Evolutionary conservation across 2,329 filamentous ascomycete genomes (phyloP), one percentile per base, ranked within the genome.

Genomic region (Talaromyces piceae): DNA sequence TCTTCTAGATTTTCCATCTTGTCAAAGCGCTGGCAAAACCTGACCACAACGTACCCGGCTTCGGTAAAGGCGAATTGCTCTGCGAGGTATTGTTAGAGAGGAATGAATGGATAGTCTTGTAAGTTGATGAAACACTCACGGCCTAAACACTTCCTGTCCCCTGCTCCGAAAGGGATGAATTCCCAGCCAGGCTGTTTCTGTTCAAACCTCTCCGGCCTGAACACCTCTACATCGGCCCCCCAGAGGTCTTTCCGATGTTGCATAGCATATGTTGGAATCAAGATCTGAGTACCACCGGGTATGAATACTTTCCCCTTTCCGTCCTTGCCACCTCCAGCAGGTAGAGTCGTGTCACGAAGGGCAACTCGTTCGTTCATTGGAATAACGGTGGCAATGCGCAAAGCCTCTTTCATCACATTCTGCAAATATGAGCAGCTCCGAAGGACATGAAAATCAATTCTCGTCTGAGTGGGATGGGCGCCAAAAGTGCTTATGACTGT

Each of bases 191-290:
- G 76, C 27, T 47, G 47, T 9, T 53, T 49, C 25, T 53, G 45
- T 27, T 51, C 48, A 41, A 52, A 56, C 23, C 54, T 50, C n/a
- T 56, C 54, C 5, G 54, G 54, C 20, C 45, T 51, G 47, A 56
- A 54, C n/a, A 49, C 48, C 0, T 73, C 66, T 0, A 73, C 73
- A 45, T 78, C 75, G 0, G 60, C 47, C 2, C 74, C 75, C 63
- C 69, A 78, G 49, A 73, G 62, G 28, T 78, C 75, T 33, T 64
- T 66, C 12, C 86, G 80, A 1, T 87, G 82, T 62, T 93, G 87
- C 85, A 91, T 87, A 4, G 80, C 69, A 50, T 88, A 77, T 0
- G 84, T 76, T 44, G 77, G 82, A 73, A 89, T 93, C 43, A 70
- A 74, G 54, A 93, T 73, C 5, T 77, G 67, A 1, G 82, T 82